Conservation (phyloP, 495 filamentous ascomycete genomes). For the Aspergillus sclerotiicarbonarius region DNA sequence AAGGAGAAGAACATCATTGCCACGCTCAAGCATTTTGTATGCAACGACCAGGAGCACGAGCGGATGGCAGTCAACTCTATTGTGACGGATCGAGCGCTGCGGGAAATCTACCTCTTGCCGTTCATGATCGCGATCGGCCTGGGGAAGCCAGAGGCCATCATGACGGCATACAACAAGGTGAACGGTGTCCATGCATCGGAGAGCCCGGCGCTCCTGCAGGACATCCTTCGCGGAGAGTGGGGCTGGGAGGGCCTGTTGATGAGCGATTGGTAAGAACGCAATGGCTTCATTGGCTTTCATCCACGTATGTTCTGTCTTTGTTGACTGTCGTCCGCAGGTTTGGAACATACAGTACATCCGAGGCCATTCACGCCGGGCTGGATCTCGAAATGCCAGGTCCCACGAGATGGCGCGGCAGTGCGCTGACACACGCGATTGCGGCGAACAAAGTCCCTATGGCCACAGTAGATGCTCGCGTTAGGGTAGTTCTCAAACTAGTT, state of each 20-base stretch:
- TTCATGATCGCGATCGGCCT: constrained; percentile 67
- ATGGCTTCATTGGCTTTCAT: constrained; percentile 14
- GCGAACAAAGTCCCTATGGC: constrained; percentile 52
- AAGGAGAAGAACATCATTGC: constrained; percentile 61
- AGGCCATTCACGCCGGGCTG: constrained; percentile 60
- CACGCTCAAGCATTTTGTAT: constrained; percentile 70
- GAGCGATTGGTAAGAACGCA: constrained; percentile 62
- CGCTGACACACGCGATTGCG: constrained; percentile 50
- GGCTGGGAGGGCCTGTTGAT: constrained; percentile 66
- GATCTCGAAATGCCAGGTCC: constrained; percentile 73
- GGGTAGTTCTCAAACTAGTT: constrained; percentile 56
- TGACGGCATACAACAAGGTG: constrained; percentile 75
- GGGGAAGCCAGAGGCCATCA: constrained; percentile 57
- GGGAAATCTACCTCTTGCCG: constrained; percentile 70
- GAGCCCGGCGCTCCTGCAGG: constrained; percentile 54
- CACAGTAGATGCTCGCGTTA: constrained; percentile 55
- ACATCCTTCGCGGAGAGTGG: constrained; percentile 69
- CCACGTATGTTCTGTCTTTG: too few relatives aligned
- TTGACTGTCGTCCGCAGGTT: constrained; percentile 24
- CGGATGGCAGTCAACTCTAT: constrained; percentile 58
- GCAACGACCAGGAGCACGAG: constrained; percentile 67
- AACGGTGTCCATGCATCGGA: constrained; percentile 69
- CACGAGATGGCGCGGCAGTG: constrained; percentile 54
- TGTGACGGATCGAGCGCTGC: constrained; percentile 61
- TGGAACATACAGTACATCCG: constrained; percentile 62